Evolutionary conservation across 2,329 filamentous ascomycete genomes (phyloP).

Genomic region (Diaporthe citriasiana): DNA sequence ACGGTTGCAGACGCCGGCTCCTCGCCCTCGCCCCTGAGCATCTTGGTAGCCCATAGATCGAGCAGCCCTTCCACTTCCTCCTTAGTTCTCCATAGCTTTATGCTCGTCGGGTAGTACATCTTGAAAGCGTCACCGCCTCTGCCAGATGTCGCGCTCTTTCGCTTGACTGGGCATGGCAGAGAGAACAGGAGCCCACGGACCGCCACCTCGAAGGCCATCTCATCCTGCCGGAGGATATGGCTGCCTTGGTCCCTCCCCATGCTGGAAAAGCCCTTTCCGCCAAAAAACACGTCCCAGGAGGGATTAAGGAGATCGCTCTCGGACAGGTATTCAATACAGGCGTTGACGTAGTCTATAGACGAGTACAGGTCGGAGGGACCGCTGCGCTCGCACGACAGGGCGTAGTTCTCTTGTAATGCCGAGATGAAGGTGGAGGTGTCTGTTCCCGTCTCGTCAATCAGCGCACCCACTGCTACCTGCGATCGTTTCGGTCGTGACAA

Average conservation of each 20-base stretch:
- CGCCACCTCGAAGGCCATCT: slow-evolving; percentile 93
- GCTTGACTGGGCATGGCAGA: slow-evolving; percentile 87
- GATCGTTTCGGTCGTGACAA: slow-evolving; percentile 72
- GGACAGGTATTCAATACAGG: slow-evolving; percentile 89
- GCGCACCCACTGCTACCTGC: slow-evolving; percentile 76
- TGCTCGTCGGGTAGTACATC: slow-evolving; percentile 91
- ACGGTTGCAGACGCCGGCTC: not conserved
- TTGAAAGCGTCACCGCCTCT: slow-evolving; percentile 76
- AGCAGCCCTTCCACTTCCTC: slow-evolving; percentile 85
- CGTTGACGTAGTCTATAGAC: slow-evolving; percentile 83
- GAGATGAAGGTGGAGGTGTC: slow-evolving; percentile 92
- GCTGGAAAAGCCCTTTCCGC: slow-evolving; percentile 67
- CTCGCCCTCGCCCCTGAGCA: slow-evolving; percentile 69
- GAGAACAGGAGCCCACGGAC: slow-evolving; percentile 89
- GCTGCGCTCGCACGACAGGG: slow-evolving; percentile 80
- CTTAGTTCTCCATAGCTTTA: slow-evolving; percentile 85
- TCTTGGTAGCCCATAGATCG: slow-evolving; percentile 75
- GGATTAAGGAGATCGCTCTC: slow-evolving; percentile 88
- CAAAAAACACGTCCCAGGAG: slow-evolving; percentile 78
- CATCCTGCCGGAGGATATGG: slow-evolving; percentile 89
- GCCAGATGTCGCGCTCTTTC: slow-evolving; percentile 61
- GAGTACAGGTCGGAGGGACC: slow-evolving; percentile 65
- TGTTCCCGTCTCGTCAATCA: slow-evolving; percentile 95
- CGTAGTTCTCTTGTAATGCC: slow-evolving; percentile 93
- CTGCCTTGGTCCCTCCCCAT: slow-evolving; percentile 71